Base-by-base conservation (phyloP, 2,329 filamentous ascomycete species). In the Colletotrichum spaethianum region DNA sequence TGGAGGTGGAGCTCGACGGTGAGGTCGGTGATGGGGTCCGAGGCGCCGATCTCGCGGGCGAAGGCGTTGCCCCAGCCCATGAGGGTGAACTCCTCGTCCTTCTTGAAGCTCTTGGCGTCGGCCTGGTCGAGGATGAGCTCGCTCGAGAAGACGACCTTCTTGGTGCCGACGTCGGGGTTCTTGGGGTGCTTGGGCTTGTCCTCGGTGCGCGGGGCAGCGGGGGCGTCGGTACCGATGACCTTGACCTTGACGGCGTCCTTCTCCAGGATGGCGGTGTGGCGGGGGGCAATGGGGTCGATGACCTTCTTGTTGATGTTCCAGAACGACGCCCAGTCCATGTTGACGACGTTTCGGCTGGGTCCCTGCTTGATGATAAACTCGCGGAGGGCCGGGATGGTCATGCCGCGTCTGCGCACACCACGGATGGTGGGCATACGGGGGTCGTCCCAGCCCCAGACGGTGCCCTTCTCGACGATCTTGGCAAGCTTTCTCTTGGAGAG, bases 11-110 rank as follows among this genome's bases (percentile, higher is more conserved):
- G 90, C 83, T 98, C 94, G 65, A 96, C 87, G 70, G 93, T 93
- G 48, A 98, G 87, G 44, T 84, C 86, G 16, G 91, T 92, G 77
- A 98, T 91, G 59, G 89, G 85, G 63, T 86, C 86, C 23, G 83
- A 82, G 38, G 84, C 82, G 59, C 89, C 86, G 73, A 94, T 90
- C 72, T 91, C 90, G 67, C 91, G 90, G 31, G 96, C 93, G 75
- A 95, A 90, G 16, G 93, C 94, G 78, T 97, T 97, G 77, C 96
- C 96, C 96, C 96, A 98, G 81, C 93, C 93, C 96, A 98, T 98
- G 52, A 98, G 88, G 0, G 96, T 98, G 78, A 98, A 94, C 82
- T 98, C 95, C 85, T 98, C 96, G 79, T 93, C 92, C 72, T 93
- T 88, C 77, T 91, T 93, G 84, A 98, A 97, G 33, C 89, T 89